These are phyloP conservation scores for Coleophoma crateriformis DNA, from an alignment of 2,329 filamentous ascomycete genomes.

Conservation along the genomic window DNA sequence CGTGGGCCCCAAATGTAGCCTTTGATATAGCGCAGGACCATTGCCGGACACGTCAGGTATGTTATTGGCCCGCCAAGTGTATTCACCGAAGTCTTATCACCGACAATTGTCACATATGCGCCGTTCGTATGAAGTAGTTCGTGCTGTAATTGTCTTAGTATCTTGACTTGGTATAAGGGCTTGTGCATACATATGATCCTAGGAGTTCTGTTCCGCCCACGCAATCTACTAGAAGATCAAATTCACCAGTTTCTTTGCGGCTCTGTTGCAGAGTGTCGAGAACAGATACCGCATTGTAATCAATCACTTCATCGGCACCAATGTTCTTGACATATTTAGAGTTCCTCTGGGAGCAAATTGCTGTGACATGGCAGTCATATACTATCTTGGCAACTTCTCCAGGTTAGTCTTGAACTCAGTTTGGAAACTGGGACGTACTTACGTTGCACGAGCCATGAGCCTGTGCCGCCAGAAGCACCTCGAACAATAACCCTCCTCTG, in stretches of 20 bases:
- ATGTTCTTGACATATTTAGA: constrained; percentile 17
- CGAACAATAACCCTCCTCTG: constrained; percentile 18
- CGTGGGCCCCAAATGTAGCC: constrained; percentile 22
- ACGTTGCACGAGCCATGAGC: constrained; percentile 21
- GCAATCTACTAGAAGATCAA: constrained; percentile 22
- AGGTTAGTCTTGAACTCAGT: too few species aligned
- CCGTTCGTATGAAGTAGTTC: constrained; percentile 17
- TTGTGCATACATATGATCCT: constrained; percentile 13
- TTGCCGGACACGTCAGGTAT: constrained; percentile 18
- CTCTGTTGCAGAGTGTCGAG: constrained; percentile 8
- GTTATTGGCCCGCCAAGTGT: constrained; percentile 19
- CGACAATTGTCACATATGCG: constrained; percentile 24
- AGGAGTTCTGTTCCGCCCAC: constrained; percentile 14
- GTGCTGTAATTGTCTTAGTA: constrained; percentile 5
- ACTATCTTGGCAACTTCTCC: constrained; percentile 19
- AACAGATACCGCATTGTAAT: constrained; percentile 19
- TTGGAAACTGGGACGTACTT: background rate
- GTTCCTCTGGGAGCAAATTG: constrained; percentile 22
- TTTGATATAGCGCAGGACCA: constrained; percentile 19
- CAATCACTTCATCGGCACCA: constrained; percentile 22
- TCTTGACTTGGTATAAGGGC: constrained; percentile 1
- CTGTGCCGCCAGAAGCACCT: constrained; percentile 24
- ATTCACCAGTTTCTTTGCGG: constrained; percentile 2
- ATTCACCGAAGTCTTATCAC: constrained; percentile 20
- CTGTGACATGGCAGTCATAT: constrained; percentile 23